Evolutionary conservation across 768 basidiomycete genomes (phyloP).

Genomic region (Steccherinum ochraceum): DNA sequence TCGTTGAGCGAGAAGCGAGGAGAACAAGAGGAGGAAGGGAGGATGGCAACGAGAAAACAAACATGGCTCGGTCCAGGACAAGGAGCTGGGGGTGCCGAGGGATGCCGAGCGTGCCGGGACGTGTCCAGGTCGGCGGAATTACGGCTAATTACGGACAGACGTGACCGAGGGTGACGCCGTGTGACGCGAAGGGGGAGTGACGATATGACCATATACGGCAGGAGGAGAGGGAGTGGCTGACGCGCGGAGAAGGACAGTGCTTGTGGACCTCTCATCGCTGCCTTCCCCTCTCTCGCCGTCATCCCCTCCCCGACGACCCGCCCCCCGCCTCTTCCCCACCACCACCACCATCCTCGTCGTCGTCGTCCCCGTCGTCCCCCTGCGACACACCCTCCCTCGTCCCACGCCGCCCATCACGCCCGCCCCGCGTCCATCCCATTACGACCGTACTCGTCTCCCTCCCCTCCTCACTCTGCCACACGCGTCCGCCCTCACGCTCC

Average conservation of each 20-base stretch:
- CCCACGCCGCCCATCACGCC: not conserved
- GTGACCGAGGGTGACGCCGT: not conserved
- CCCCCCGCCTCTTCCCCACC: not conserved
- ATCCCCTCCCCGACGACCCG: not conserved
- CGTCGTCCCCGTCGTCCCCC: not conserved
- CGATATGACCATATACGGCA: not conserved
- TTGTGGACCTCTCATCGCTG: not conserved
- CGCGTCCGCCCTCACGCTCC: not conserved
- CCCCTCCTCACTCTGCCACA: not conserved
- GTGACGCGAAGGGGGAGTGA: not conserved
- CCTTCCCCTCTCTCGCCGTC: not conserved
- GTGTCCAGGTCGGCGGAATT: no score
- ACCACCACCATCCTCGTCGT: not conserved
- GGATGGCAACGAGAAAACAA: no score
- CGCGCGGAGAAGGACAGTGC: not conserved
- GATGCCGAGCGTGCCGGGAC: no score
- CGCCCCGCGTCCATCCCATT: not conserved
- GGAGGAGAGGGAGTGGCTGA: not conserved
- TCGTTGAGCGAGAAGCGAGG: no score
- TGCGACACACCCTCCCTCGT: not conserved
- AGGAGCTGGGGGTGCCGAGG: no score
- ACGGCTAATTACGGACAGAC: no score
- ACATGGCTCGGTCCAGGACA: no score
- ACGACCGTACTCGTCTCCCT: not conserved
- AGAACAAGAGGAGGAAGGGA: no score